Base-by-base conservation (phyloP, 1,284 basidiomycete genomes). In the Pyrrhoderma noxium region DNA sequence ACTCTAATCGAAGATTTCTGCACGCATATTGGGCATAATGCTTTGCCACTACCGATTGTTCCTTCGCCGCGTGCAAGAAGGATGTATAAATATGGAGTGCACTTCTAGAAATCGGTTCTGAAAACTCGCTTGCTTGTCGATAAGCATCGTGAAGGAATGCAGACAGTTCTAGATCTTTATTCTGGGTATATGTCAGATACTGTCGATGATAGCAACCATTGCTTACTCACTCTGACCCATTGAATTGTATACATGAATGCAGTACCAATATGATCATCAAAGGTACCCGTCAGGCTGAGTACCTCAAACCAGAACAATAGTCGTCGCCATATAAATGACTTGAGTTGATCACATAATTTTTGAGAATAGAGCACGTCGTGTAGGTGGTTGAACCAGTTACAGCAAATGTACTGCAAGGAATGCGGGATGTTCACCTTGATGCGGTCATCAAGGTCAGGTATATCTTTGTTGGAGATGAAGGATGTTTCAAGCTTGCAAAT, bases 401-500 rank as follows among this genome's bases (percentile, higher is more conserved):
- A 45, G 27, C 53, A 54, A 21, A 40, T 44, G 47, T 59, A 57
- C 8, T 38, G 43, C 13, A 57, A 44, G 11, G 18, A 21, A n/a
- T 21, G 19, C 9, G 47, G 38, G 2, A 59, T 53, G 18, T 40
- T 13, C 8, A 7, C 31, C 8, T 36, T 34, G 31, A 59, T 48
- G 1, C 36, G 34, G 1, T 41, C 18, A 1, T 43, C 18, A 5
- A 56, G 39, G 18, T 56, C 49, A 8, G 19, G 25, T 31, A 56
- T 34, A 7, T 59, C 54, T n/a, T 47, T 13, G 39, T 59, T 52
- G 3, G 35, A 14, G 3, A 55, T 3, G 48, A 53, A 54, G 4
- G 59, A 59, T 18, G 55, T 46, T 18, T 49, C 23, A 3, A 58
- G 36, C 8, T 51, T 19, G 38, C 55, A 59, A 14, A 60, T 57